Evolutionary conservation across 768 basidiomycete genomes (phyloP).

Genomic region (Lactarius trivialis): DNA sequence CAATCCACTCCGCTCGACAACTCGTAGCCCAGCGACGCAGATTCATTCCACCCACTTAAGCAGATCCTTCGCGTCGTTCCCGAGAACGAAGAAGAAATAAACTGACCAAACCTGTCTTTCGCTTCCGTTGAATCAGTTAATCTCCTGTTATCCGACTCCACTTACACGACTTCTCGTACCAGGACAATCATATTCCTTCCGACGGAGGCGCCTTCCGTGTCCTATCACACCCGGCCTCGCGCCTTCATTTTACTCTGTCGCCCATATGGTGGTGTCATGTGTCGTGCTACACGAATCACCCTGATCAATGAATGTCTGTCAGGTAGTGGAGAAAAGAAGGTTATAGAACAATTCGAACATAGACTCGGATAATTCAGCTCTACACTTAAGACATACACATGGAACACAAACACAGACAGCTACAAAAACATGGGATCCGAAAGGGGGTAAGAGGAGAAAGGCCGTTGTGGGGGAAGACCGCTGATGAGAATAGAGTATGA

Average conservation of each 20-base stretch:
- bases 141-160: not conserved
- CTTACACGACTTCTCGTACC: not conserved
- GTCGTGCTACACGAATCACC: not conserved
- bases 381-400: not conserved
- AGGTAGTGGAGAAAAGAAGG: not conserved
- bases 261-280: not conserved
- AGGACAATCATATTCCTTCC: not conserved
- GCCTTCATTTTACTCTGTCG: not conserved
- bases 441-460: not conserved
- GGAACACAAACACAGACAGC: conserved; percentile 1
- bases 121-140: not conserved
- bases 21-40: not conserved
- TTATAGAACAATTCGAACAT: not conserved
- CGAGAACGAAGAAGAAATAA: not conserved
- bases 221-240: not conserved
- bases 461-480: not conserved
- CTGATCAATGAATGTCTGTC: not conserved
- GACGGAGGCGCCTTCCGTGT: not conserved
- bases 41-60: not conserved
- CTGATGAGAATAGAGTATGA: conserved; percentile 1
- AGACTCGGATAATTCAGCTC: not conserved
- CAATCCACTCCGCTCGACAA: not conserved
- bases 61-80: not conserved
- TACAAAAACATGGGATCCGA: not conserved
- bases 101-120: not conserved